Percentiles rank a stretch among this genome's conserved stretches.
These are phyloP conservation scores for Chaetothyriales sp. DNA, from an alignment of 2,329 filamentous ascomycete genomes.

Conservation along the genomic window DNA sequence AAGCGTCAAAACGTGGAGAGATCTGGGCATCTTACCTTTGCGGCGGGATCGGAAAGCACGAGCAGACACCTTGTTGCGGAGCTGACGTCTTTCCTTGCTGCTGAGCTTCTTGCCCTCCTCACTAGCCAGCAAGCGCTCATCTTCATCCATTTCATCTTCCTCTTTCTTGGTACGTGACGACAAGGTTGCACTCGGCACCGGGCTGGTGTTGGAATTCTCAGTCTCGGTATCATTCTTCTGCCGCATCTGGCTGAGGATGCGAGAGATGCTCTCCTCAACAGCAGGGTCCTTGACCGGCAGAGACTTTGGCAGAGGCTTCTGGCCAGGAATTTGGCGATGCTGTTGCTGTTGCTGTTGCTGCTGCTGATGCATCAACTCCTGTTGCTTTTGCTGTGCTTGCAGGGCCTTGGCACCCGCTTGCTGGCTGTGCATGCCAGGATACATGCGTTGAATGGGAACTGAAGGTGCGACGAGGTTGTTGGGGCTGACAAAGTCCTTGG, in stretches of 20 bases:
- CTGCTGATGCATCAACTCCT: constrained; percentile 44
- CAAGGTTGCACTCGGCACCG: constrained; percentile 21
- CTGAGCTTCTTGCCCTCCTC: constrained; percentile 99
- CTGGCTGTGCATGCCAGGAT: constrained; percentile 86
- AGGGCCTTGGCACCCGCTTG: constrained; percentile 63
- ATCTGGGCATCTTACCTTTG: constrained; percentile 56
- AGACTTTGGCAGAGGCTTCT: constrained; percentile 20
- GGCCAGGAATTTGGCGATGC: constrained; percentile 20
- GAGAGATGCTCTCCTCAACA: constrained; percentile 84
- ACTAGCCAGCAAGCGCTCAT: constrained; percentile 82
- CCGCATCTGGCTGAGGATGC: constrained; percentile 83
- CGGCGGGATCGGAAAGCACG: constrained; percentile 93
- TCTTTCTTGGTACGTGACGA: constrained; percentile 71
- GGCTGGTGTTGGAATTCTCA: constrained; percentile 36
- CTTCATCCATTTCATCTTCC: constrained; percentile 97
- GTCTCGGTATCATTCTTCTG: constrained; percentile 48
- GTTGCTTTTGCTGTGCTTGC: constrained; percentile 43
- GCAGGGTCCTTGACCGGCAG: constrained; percentile 44
- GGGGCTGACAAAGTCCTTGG: constrained; percentile 52
- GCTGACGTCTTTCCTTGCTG: constrained; percentile 88
- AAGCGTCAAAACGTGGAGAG: background rate
- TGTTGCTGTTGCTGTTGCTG: constrained; percentile 28
- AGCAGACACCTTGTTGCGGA: constrained; percentile 98
- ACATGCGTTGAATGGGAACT: constrained; percentile 55
- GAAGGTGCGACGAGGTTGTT: constrained; percentile 43